Conservation (phyloP, 148 eudicot genomes). For the Salicornia ramosissima region DNA sequence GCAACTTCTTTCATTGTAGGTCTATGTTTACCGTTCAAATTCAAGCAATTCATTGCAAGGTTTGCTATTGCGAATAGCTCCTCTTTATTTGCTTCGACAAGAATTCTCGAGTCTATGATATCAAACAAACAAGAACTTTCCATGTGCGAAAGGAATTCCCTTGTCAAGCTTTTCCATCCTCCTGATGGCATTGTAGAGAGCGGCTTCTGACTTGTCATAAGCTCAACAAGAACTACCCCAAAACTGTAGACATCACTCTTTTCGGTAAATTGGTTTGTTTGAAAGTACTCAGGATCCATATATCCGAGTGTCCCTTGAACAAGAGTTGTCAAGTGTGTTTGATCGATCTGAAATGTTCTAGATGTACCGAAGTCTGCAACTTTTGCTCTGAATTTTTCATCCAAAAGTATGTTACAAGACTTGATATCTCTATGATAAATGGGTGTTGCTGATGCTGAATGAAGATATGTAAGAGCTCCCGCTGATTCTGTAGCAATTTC, state of each 20-base stretch:
- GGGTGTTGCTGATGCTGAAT: constrained; percentile 18
- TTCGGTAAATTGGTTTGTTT: too few relatives aligned
- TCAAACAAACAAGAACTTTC: too few relatives aligned
- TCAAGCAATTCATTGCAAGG: constrained; percentile 16
- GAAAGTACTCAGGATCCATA: constrained; percentile 20
- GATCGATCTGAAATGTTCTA: constrained; percentile 1
- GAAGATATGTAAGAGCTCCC: constrained; percentile 19
- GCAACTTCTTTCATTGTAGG: constrained; percentile 24
- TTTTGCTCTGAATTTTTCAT: constrained; percentile 16
- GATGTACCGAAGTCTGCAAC: constrained; percentile 23
- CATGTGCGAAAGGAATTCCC: too few relatives aligned
- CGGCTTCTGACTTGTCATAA: constrained; percentile 14
- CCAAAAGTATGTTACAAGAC: constrained; percentile 16
- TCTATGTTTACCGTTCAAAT: constrained; percentile 17
- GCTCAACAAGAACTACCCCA: constrained; percentile 24
- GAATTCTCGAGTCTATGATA: constrained; percentile 7
- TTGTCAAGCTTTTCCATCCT: constrained; percentile 15
- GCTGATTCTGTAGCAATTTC: constrained; percentile 18
- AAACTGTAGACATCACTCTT: too few relatives aligned
- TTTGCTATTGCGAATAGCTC: constrained; percentile 4
- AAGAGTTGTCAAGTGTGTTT: constrained; percentile 21
- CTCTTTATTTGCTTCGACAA: constrained; percentile 16
- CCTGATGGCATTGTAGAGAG: background rate
- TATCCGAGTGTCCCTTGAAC: constrained; percentile 21
- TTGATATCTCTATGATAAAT: constrained; percentile 24